Base-by-base conservation (phyloP, 83 land plant genomes). In the Thuja plicata region DNA sequence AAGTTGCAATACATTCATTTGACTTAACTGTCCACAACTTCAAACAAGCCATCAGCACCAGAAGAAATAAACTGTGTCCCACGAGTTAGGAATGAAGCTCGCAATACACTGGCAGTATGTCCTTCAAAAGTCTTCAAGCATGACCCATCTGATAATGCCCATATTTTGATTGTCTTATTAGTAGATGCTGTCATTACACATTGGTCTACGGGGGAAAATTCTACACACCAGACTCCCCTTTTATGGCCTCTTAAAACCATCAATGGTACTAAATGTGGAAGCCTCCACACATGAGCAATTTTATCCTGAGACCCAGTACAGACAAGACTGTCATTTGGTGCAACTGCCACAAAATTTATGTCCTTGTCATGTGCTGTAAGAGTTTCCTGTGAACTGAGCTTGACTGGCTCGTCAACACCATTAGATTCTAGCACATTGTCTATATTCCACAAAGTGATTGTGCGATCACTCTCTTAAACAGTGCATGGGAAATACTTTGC, bases 261-360 rank as follows among this genome's bases (percentile, higher is more conserved):
- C 40, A 91, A 89, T 27, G 89, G 89, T 12, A 93, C 94, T 32
- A 98, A 88, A 86, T 97, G 95, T 10, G 99, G 99, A 77, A 97
- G 97, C 89, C 88, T 97, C 99, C 99, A 97, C 35, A 98, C 87
- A 54, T 95, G 92, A 87, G 99, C 99, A 43, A 99, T 98, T 12
- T 94, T 94, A 86, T 98, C 99, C 99, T 96, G 97, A 46, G 99
- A 98, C 79, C 98, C 99, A 88, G 97, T 98, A 88, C 99, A 98
- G 85, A 97, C 91, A 86, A 95, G 92, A 85, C 89, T 91, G 89
- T 98, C 99, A 91, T 97, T 94, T 84, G 99, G 99, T 38, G 99
- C 92, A 57, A 98, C 89, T 8, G 99, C 97, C 57, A 98, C 41
- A 52, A 96, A 92, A 90, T 97, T 98, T 34, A 98, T 98, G 90